Percentiles rank a stretch among this genome's conserved stretches.
These are phyloP conservation scores for Pythium phragmiticola DNA, from an alignment of 352 stramenopile genomes.

Conservation along the genomic window DNA sequence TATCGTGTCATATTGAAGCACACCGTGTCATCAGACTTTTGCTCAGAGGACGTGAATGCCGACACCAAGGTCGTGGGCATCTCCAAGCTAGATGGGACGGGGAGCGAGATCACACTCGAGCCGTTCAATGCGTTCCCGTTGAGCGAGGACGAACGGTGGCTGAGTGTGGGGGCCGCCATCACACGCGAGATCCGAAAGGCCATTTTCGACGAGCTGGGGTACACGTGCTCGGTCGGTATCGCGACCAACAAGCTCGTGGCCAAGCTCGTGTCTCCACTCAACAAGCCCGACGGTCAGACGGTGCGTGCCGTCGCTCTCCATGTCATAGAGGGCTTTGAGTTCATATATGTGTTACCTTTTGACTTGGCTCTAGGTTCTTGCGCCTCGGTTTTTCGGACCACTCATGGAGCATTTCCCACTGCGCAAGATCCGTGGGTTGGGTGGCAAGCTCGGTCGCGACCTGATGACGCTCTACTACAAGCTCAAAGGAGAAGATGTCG, in stretches of 20 bases:
- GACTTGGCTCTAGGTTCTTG: slow-evolving; percentile 21
- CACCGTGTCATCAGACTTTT: slow-evolving; percentile 59
- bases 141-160: slow-evolving; percentile 57
- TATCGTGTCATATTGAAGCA: slow-evolving; percentile 25
- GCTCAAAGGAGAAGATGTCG: slow-evolving; percentile 30
- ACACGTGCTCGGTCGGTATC: slow-evolving; percentile 78
- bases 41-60: slow-evolving; percentile 44
- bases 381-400: slow-evolving; percentile 52
- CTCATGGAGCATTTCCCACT: slow-evolving; percentile 76
- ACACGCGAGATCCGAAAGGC: slow-evolving; percentile 69
- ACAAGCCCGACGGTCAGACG: slow-evolving; percentile 81
- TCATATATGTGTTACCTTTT: too few species aligned
- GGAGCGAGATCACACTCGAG: slow-evolving; percentile 32
- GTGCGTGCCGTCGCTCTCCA: slow-evolving; percentile 22
- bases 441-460: slow-evolving; percentile 74
- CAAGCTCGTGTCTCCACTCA: slow-evolving; percentile 76
- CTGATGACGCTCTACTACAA: slow-evolving; percentile 61
- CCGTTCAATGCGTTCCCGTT: slow-evolving; percentile 47
- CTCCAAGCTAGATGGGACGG: slow-evolving; percentile 32
- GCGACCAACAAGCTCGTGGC: slow-evolving; percentile 77
- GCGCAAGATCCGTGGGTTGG: slow-evolving; percentile 70
- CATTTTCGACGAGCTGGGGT: slow-evolving; percentile 65
- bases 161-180: slow-evolving; percentile 65
- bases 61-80: slow-evolving; percentile 80
- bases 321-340: not conserved